Base-by-base conservation (phyloP, 352 stramenopile species). In the Phytophthora capsici region DNA sequence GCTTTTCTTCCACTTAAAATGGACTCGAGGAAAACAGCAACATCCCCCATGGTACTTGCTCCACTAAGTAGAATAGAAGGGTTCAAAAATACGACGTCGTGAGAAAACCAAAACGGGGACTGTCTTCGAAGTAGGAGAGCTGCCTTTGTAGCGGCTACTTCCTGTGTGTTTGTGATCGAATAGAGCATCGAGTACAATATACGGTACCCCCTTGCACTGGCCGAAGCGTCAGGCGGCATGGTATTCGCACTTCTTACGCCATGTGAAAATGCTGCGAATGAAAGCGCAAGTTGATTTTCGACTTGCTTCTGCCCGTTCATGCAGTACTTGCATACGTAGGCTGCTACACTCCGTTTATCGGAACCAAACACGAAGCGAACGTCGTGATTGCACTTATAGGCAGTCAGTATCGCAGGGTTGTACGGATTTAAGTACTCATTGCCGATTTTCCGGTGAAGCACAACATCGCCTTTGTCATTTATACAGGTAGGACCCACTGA, bases 381-480 rank as follows among this genome's bases (percentile, higher is more conserved):
- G n/a, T 45, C 38, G n/a, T 45, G 38, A 45, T 45, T 45, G 38
- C 38, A 45, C 23, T 45, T 45, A 5, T 25, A 23, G 7, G n/a
- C n/a, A 12, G 4, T 8, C 38, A 45, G 20, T 12, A 45, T 7
- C 4, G 23, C 38, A 23, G 38, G 38, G n/a, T 45, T 45, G 38
- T 45, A 45, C 5, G 38, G 16, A 9, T 45, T 45, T 3, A 23
- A 4, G 23, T 45, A 45, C 38, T 45, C 38, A n/a, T n/a, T n/a
- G n/a, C n/a, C n/a, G n/a, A n/a, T n/a, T 4, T 40, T n/a, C 1
- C 54, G 48, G 19, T 70, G 52, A 1, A 70, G 37, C 1, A 2
- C 19, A 25, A 64, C 9, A 1, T 51, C 53, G 5, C 10, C 14
- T 2, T 37, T 54, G 0, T 70, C 9, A 1, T 54, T 40, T n/a